phyloP scores from a whole-genome alignment of 2,329 filamentous ascomycete genomes.

The Pyricularia sp. region DNA sequence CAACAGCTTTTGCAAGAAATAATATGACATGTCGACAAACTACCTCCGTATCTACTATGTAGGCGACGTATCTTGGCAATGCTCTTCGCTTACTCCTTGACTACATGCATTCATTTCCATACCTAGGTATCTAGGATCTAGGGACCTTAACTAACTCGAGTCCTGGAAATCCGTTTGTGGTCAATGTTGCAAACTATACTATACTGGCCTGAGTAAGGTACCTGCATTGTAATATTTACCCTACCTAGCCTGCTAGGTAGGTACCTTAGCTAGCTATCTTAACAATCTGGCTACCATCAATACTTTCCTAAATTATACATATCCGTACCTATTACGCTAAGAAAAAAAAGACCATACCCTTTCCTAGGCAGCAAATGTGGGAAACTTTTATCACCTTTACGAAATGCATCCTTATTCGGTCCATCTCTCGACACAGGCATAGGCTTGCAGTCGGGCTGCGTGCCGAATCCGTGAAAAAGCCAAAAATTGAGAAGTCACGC shows the following conservation, averaged over 20 bases:
- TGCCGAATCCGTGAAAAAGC: background rate
- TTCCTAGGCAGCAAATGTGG: background rate
- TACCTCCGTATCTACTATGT: background rate
- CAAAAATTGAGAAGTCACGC: background rate
- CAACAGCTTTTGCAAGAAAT: background rate
- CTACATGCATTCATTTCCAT: background rate
- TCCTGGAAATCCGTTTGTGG: background rate
- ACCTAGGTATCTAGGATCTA: no score
- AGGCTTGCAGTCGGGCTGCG: background rate
- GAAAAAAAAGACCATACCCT: background rate
- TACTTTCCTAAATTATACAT: no score
- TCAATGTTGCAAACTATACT: no score
- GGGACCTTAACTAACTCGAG: background rate
- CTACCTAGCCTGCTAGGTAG: no score
- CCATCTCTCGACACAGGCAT: background rate
- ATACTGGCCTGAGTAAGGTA: background rate
- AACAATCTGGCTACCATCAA: no score
- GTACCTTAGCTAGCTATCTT: no score
- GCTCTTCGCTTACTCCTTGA: background rate
- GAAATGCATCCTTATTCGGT: background rate
- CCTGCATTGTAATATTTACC: background rate
- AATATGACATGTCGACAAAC: background rate
- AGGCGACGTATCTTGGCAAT: background rate
- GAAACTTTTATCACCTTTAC: background rate
- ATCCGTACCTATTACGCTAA: background rate